Conservation (phyloP, 108 stramenopile species). For the Schizochytrium sp. region DNA sequence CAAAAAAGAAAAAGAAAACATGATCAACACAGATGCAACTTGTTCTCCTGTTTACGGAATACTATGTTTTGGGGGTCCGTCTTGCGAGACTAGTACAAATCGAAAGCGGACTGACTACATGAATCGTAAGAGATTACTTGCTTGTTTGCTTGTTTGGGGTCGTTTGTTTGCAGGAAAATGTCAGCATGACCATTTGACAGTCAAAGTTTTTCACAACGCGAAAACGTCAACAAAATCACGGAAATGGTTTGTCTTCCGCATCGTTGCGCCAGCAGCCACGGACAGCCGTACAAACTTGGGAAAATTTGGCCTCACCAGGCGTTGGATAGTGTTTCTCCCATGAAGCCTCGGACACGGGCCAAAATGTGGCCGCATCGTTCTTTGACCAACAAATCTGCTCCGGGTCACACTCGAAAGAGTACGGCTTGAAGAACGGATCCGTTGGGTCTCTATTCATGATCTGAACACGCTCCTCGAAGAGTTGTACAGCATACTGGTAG, state of each 20-base stretch:
- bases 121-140: background rate
- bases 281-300: background rate
- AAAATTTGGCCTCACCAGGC: background rate
- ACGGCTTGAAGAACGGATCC: background rate
- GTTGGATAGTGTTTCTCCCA: background rate
- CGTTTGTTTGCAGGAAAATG: background rate
- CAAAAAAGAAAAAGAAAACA: background rate
- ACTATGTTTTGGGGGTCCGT: background rate
- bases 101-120: background rate
- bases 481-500: background rate
- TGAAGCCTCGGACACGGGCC: background rate
- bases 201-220: background rate
- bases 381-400: background rate
- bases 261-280: background rate
- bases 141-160: background rate
- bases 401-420: background rate
- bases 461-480: background rate
- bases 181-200: background rate
- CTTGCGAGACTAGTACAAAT: background rate
- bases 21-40: background rate
- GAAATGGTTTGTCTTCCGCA: background rate
- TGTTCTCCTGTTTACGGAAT: background rate
- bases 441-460: background rate
- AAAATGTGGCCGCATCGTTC: background rate
- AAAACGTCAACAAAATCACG: background rate